A percentile compares a stretch with the other conserved stretches of the same genome.
phyloP scores from a whole-genome alignment of 129 eudicot species.

The Tagetes patula region DNA sequence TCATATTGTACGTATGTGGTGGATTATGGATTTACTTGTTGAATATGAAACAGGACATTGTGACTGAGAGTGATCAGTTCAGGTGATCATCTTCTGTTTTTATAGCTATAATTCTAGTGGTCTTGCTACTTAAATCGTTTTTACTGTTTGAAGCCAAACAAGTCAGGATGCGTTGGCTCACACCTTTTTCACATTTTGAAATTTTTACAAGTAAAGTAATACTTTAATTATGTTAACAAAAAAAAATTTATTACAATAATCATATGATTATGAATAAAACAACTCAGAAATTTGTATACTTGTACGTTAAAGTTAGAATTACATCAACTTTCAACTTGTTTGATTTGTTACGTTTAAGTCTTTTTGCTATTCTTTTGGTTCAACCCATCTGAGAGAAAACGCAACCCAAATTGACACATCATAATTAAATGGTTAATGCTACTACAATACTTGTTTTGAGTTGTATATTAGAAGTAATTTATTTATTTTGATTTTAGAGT shows the following conservation, averaged over 20 bases:
- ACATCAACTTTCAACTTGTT: not conserved
- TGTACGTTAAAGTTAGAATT: not conserved
- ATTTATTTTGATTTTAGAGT: not conserved
- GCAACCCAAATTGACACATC: not conserved
- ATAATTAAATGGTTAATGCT: not conserved
- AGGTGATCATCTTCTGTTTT: slow-evolving; percentile 48
- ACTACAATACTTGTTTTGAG: not conserved
- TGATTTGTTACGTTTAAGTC: not conserved
- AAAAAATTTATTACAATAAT: not conserved
- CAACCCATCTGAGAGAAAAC: not conserved
- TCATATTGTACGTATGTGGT: not conserved
- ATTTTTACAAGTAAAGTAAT: not conserved
- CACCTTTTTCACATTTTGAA: not conserved
- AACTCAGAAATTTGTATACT: not conserved
- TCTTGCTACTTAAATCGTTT: not conserved
- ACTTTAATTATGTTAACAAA: not conserved
- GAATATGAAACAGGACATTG: slow-evolving; percentile 69
- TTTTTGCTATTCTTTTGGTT: not conserved
- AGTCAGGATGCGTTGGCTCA: not conserved
- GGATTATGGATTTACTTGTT: slow-evolving; percentile 25
- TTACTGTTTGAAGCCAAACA: not conserved
- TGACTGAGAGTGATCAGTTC: slow-evolving; percentile 90
- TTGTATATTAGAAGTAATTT: not conserved
- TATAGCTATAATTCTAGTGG: slow-evolving; percentile 5
- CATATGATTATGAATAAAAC: not conserved